These are phyloP conservation scores for Didymella pinodella DNA, from an alignment of 2,329 filamentous ascomycete species.

Conservation along the genomic window DNA sequence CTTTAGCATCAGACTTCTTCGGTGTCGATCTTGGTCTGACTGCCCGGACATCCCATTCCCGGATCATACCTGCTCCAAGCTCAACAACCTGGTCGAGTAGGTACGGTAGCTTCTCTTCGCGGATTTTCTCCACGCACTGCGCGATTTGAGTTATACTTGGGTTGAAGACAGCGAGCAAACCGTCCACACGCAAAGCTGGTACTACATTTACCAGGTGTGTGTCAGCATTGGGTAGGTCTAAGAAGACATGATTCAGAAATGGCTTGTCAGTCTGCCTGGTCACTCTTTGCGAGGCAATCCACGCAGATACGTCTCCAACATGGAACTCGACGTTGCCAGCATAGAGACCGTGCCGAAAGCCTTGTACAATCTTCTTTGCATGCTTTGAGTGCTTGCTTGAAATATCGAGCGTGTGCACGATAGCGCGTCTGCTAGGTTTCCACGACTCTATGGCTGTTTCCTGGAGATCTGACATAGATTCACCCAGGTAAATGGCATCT, in stretches of 20 bases:
- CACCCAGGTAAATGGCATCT: slow-evolving; percentile 44
- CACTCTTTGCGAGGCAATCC: slow-evolving; percentile 62
- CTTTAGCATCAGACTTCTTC: slow-evolving; percentile 27
- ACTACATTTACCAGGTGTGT: slow-evolving; percentile 60
- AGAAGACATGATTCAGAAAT: slow-evolving; percentile 74
- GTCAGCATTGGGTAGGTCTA: slow-evolving; percentile 75
- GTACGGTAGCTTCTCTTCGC: slow-evolving; percentile 63
- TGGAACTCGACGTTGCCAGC: slow-evolving; percentile 76
- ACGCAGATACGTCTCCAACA: slow-evolving; percentile 69
- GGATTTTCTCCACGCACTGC: slow-evolving; percentile 66
- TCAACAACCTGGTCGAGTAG: slow-evolving; percentile 68
- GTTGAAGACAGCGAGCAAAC: slow-evolving; percentile 73
- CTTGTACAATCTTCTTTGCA: slow-evolving; percentile 69
- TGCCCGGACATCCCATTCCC: slow-evolving; percentile 70
- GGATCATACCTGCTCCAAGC: slow-evolving; percentile 62
- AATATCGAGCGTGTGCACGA: slow-evolving; percentile 79
- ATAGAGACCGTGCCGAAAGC: slow-evolving; percentile 76
- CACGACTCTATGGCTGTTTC: slow-evolving; percentile 45
- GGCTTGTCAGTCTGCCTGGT: slow-evolving; percentile 52
- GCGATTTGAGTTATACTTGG: slow-evolving; percentile 82
- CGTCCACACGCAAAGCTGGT: slow-evolving; percentile 69
- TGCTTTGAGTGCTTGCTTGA: slow-evolving; percentile 68
- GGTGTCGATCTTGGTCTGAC: slow-evolving; percentile 53
- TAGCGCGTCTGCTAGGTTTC: slow-evolving; percentile 63
- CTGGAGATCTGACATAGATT: slow-evolving; percentile 44